phyloP scores from a whole-genome alignment of 108 stramenopile genomes.

The Skeletonema tropicum region DNA sequence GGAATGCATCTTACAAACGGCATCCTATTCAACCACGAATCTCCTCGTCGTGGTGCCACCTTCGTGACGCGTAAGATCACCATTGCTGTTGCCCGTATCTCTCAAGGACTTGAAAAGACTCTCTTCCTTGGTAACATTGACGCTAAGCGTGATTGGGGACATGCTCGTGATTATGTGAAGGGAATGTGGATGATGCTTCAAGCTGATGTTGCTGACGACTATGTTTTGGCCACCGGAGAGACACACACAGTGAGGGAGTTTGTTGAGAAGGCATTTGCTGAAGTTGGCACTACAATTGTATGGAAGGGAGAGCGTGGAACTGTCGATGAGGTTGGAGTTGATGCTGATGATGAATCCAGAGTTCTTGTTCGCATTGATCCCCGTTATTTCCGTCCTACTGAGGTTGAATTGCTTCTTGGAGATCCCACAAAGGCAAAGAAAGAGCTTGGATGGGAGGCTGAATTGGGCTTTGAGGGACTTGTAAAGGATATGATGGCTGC shows the following conservation, averaged over 20 bases:
- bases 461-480: slow-evolving; percentile 82
- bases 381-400: slow-evolving; percentile 98
- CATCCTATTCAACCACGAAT: slow-evolving; percentile 99
- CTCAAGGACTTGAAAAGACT: slow-evolving; percentile 81
- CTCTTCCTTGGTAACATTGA: slow-evolving; percentile 98
- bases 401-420: slow-evolving; percentile 97
- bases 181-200: slow-evolving; percentile 99
- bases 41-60: slow-evolving; percentile 97
- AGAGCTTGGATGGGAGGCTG: slow-evolving; percentile 91
- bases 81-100: slow-evolving; percentile 90
- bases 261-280: slow-evolving; percentile 92
- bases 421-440: slow-evolving; percentile 94
- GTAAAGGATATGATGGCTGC: slow-evolving; percentile 96
- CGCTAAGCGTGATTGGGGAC: slow-evolving; percentile 99
- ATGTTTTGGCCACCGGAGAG: slow-evolving; percentile 97
- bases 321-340: slow-evolving; percentile 95
- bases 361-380: slow-evolving; percentile 94
- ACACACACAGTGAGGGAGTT: slow-evolving; percentile 98
- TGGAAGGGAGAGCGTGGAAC: slow-evolving; percentile 93
- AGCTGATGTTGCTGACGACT: slow-evolving; percentile 94
- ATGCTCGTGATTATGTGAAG: slow-evolving; percentile 98
- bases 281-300: slow-evolving; percentile 82
- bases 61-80: slow-evolving; percentile 99
- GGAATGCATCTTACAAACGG: slow-evolving; percentile 97
- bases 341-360: slow-evolving; percentile 81